Percentiles rank a stretch among this genome's conserved stretches.
Evolutionary conservation across 2,329 filamentous ascomycete genomes (phyloP).

Genomic region (Curvularia sp.): DNA sequence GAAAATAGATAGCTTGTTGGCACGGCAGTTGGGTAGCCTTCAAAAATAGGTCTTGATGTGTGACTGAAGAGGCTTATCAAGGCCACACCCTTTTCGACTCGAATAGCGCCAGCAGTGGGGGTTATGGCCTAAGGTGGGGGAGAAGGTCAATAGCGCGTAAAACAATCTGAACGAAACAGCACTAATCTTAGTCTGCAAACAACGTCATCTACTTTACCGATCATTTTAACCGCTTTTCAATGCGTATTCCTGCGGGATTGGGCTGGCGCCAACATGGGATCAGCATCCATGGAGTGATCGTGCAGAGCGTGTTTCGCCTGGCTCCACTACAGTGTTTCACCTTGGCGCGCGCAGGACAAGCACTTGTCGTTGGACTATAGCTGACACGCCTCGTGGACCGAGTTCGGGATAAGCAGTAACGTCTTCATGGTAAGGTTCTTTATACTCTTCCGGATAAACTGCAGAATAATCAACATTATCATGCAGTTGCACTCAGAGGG

Average conservation of each 20-base stretch:
- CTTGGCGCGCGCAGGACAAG: slow-evolving; percentile 13
- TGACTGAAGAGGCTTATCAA: neutral
- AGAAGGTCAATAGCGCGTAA: neutral
- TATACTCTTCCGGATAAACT: neutral
- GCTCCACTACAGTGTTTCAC: slow-evolving; percentile 31
- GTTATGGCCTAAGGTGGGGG: neutral
- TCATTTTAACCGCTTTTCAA: neutral
- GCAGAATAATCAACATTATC: neutral
- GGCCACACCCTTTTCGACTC: neutral
- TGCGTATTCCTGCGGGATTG: neutral
- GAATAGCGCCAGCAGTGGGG: neutral
- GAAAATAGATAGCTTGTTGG: neutral
- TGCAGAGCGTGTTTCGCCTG: slow-evolving; percentile 29
- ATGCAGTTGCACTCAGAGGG: neutral
- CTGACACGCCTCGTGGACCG: slow-evolving; percentile 1
- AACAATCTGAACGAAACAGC: slow-evolving; percentile 1
- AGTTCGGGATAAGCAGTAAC: neutral
- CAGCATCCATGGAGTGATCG: slow-evolving; percentile 27
- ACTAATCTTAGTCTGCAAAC: neutral
- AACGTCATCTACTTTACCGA: neutral
- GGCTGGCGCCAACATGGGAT: slow-evolving; percentile 1
- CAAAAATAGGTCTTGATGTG: neutral
- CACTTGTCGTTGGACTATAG: neutral
- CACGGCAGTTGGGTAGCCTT: neutral
- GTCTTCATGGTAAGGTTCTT: neutral